Base-by-base conservation (phyloP, 257 asterid species). In the Prunella vulgaris region DNA sequence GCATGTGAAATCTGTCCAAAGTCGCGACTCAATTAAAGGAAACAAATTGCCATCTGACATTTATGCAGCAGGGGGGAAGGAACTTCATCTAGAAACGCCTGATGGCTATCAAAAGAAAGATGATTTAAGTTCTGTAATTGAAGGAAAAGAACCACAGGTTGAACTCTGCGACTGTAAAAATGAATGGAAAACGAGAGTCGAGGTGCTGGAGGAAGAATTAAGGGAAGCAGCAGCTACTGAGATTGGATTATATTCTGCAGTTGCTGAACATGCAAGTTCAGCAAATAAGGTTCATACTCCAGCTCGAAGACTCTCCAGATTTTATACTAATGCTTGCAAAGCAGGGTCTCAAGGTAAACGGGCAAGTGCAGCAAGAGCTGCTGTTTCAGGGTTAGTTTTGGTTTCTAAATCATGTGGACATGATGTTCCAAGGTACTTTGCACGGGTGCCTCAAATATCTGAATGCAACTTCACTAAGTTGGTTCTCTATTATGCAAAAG, bases 391-490 rank as follows among this genome's bases (percentile, higher is more conserved):
- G 21, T 78, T 92, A 74, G 85, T 90, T 71, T 71, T 90, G 90
- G 96, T 92, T 80, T 85, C 96, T 70, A 92, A 88, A 88, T 90
- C 96, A 32, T 92, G 98, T 48, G 98, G 98, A 56, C 85, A 92
- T 74, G 98, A 92, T 80, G 96, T 90, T 69, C 90, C 98, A 46
- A 86, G 98, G 96, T 90, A 60, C 44, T 37, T 64, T 54, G 7
- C 35, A 38, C 54, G 18, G 75, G 68, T 48, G 24, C 60, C 20
- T 78, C 30, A 24, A 27, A 21, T 68, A 32, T 28, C 28, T 60
- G 68, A 58, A 28, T 46, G 14, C 17, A 18, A 51, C 61, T 65
- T 49, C 64, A 44, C 21, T 46, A 7, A 10, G 33, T 64, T 57
- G 5, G 42, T 64, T 51, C 68, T 44, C 49, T 22, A 10, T 37